Evolutionary conservation across 73 alveolate genomes (phyloP), one percentile per base, ranked within the genome.

Genomic region (Effrenium voratum): DNA sequence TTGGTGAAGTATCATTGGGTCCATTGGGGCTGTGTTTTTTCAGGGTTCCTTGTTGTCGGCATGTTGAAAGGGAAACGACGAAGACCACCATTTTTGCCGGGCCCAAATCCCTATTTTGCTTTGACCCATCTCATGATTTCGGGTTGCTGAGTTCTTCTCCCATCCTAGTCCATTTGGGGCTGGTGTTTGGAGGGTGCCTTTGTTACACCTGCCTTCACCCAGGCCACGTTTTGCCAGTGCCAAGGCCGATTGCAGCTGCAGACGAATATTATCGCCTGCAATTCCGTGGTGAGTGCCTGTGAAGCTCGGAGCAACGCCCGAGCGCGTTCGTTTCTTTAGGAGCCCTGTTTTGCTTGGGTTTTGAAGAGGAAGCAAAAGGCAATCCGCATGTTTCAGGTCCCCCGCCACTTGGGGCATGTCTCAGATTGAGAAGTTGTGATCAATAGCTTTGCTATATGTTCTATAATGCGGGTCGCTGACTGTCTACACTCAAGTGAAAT

Each of bases 261-360:
- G 49, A 73, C 34, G 34, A 82, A 82, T 50, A 2, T 82, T 49
- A 73, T 82, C 0, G 92, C 92, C 36, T 82, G 19, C 52, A 82
- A 82, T 50, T 6, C 92, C 12, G 92, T 73, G 36, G 49, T 82
- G 70, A 82, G 75, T 60, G 49, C 70, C 75, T 82, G 92, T 49
- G 92, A 24, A 22, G 10, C 77, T 63, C 26, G n/a, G 77, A 36
- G 12, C 77, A 63, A 5, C 8, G 40, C 40, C 26, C 26, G 77
- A 63, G 43, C 77, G 12, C 22, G 26, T 8, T 10, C 26, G n/a
- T 8, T 16, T 24, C 15, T 66, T 66, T n/a, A 66, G 44, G 19
- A 26, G n/a, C 40, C 5, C 8, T 15, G 12, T 8, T 63, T 63
- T 36, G 8, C 40, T 15, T 15, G 8, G 8, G 8, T 22, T 63